Conservation (phyloP, 768 basidiomycete species). For the Lactarius vividus region DNA sequence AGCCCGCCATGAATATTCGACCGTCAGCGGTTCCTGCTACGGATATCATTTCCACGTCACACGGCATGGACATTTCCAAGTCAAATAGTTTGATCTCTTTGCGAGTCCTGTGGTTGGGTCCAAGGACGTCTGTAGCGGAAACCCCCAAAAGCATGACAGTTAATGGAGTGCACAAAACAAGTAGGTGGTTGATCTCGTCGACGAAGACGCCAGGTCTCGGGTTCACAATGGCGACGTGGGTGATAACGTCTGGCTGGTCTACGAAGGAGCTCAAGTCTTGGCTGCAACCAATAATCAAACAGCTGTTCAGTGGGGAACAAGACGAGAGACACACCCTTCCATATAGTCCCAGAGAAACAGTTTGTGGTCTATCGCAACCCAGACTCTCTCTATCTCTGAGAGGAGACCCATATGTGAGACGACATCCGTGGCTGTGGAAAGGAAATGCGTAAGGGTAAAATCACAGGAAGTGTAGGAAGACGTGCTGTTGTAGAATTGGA, state of each 20-base stretch:
- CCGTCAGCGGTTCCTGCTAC: constrained; percentile 78
- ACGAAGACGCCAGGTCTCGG: constrained; percentile 87
- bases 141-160: constrained; percentile 85
- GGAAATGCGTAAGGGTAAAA: constrained; percentile 19
- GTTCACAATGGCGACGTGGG: constrained; percentile 82
- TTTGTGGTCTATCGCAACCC: constrained; percentile 93
- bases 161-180: constrained; percentile 87
- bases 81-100: constrained; percentile 87
- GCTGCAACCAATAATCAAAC: constrained; percentile 39
- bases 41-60: constrained; percentile 83
- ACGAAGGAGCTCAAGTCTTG: constrained; percentile 90
- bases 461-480: neutral
- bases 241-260: constrained; percentile 87
- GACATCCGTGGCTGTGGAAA: constrained; percentile 54
- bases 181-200: constrained; percentile 84
- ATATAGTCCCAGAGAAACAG: constrained; percentile 96
- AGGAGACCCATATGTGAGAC: constrained; percentile 87
- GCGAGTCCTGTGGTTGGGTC: constrained; percentile 40
- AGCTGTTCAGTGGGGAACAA: constrained; percentile 3
- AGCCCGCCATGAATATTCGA: constrained; percentile 87
- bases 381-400: constrained; percentile 90
- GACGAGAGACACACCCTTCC: constrained; percentile 63
- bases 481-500: constrained; percentile 73
- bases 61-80: constrained; percentile 76
- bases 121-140: constrained; percentile 47